Evolutionary conservation across 768 basidiomycete species (phyloP).

Genomic region (Mycena venus): DNA sequence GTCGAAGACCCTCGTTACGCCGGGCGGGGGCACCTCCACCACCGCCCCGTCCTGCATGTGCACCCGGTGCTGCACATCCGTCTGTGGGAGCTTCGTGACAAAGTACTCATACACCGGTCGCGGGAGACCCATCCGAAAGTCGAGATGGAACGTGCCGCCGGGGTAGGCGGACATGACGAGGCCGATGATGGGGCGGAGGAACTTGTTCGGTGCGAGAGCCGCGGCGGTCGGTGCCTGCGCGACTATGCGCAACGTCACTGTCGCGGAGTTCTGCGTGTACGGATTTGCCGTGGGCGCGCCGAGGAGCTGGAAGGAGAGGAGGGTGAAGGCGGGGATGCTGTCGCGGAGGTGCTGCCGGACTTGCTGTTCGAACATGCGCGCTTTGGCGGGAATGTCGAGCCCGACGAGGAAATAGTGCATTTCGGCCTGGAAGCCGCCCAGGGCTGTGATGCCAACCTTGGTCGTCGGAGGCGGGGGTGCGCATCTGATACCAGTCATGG

Average conservation of each 20-base stretch:
- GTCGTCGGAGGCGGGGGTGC: constrained; percentile 34
- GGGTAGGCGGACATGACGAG: constrained; percentile 33
- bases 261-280: constrained; percentile 18
- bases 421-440: constrained; percentile 33
- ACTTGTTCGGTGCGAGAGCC: constrained; percentile 10
- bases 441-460: constrained; percentile 31
- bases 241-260: constrained; percentile 26
- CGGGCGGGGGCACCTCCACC: constrained; percentile 30
- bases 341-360: constrained; percentile 17
- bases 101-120: constrained; percentile 30
- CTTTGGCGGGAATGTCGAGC: constrained; percentile 27
- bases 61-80: constrained; percentile 25
- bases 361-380: constrained; percentile 34
- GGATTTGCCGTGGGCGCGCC: constrained; percentile 18
- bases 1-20: constrained; percentile 16
- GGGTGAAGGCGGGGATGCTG: constrained; percentile 3
- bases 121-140: constrained; percentile 20
- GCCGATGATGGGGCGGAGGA: constrained; percentile 27
- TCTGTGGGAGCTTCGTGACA: constrained; percentile 25
- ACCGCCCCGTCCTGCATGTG: constrained; percentile 23
- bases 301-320: constrained; percentile 32
- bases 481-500: constrained; percentile 22
- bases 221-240: constrained; percentile 24
- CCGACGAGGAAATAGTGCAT: constrained; percentile 31
- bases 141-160: constrained; percentile 31